Evolutionary conservation across 306 rosid species (phyloP).

Genomic region (Casuarina glauca): DNA sequence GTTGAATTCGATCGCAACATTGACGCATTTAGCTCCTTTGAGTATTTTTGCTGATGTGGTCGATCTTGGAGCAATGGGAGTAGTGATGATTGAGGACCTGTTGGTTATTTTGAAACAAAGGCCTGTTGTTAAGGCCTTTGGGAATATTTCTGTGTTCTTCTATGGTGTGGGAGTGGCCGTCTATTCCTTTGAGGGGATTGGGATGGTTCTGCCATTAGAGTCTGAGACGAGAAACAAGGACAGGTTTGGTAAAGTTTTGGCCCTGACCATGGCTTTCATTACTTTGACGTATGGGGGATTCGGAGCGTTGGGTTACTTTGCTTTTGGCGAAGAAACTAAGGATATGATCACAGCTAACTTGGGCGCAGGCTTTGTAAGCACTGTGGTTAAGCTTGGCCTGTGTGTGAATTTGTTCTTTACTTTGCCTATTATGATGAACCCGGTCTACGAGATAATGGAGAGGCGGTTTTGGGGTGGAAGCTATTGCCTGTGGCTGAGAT

Average conservation of each 20-base stretch:
- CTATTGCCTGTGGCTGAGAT: constrained; percentile 52
- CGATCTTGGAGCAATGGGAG: constrained; percentile 55
- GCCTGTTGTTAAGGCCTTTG: constrained; percentile 35
- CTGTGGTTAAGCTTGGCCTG: constrained; percentile 51
- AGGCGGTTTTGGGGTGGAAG: constrained; percentile 49
- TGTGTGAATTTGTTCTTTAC: constrained; percentile 60
- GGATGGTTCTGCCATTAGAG: constrained; percentile 57
- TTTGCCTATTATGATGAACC: constrained; percentile 65
- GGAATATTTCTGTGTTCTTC: constrained; percentile 44
- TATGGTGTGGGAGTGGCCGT: constrained; percentile 56
- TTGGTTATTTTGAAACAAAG: constrained; percentile 19
- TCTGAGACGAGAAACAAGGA: constrained; percentile 54
- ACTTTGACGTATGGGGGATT: constrained; percentile 41
- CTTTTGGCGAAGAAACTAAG: constrained; percentile 51
- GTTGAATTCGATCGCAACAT: constrained; percentile 42
- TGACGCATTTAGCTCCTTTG: constrained; percentile 53
- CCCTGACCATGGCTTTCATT: constrained; percentile 42
- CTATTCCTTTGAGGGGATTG: constrained; percentile 57
- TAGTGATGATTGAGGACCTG: constrained; percentile 42
- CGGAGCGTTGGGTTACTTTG: constrained; percentile 55
- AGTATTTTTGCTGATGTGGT: constrained; percentile 58
- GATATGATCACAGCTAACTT: constrained; percentile 53
- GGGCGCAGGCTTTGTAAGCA: constrained; percentile 40
- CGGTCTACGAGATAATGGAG: constrained; percentile 54
- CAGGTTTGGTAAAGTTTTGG: constrained; percentile 44